phyloP scores from a whole-genome alignment of 208 protist species.

The Phytomonas sp. region DNA sequence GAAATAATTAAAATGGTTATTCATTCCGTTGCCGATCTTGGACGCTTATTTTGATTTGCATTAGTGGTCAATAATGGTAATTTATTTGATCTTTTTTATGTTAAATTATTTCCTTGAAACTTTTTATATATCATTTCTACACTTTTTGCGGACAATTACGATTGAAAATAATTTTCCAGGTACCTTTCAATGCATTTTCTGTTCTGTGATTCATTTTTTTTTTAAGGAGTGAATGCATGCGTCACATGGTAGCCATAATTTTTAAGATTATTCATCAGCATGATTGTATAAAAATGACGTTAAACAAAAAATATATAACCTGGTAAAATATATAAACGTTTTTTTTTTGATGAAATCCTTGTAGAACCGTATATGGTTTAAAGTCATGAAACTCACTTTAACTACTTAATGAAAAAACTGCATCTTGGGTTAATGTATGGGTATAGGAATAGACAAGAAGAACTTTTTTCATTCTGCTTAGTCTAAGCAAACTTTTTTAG shows the following conservation, averaged over 20 bases:
- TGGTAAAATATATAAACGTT: not conserved
- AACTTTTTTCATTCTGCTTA: slow-evolving; percentile 7
- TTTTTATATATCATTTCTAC: slow-evolving; percentile 12
- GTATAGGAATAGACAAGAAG: not conserved
- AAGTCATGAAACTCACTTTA: not conserved
- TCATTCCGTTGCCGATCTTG: not conserved
- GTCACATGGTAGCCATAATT: not conserved
- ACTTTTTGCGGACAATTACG: not conserved
- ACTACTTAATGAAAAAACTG: not conserved
- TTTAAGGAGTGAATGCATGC: not conserved
- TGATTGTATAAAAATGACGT: not conserved
- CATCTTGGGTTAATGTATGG: not conserved
- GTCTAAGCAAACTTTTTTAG: not conserved
- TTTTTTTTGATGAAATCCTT: not conserved
- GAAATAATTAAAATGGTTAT: not conserved
- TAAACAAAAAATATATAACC: not conserved
- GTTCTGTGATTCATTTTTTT: not conserved
- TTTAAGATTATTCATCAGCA: not conserved
- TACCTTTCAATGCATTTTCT: not conserved
- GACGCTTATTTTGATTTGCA: not conserved
- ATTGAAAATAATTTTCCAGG: not conserved
- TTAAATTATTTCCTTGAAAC: not conserved
- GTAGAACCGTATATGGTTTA: not conserved
- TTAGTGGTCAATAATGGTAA: not conserved
- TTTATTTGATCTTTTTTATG: slow-evolving; percentile 1